Percentiles rank a stretch among this genome's conserved stretches.
These are phyloP conservation scores for Rhododendron simsii DNA, from an alignment of 148 eudicot species.

Conservation along the genomic window DNA sequence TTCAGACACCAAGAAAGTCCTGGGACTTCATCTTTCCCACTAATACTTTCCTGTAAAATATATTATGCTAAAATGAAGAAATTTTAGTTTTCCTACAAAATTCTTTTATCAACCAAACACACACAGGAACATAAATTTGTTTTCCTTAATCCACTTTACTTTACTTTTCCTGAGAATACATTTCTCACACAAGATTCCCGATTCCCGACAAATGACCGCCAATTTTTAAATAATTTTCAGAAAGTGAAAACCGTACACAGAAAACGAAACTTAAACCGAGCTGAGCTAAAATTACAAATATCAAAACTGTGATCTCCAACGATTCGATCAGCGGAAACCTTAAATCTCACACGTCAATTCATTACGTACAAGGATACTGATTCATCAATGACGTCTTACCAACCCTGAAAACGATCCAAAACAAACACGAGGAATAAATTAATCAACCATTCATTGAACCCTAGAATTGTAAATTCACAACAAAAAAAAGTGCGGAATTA, in stretches of 20 bases:
- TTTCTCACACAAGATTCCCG: too few relatives aligned
- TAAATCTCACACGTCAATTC: not conserved
- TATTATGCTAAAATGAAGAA: too few relatives aligned
- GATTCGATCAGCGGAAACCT: not conserved
- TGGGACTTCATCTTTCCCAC: too few relatives aligned
- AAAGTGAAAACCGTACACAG: not conserved
- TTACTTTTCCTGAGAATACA: too few relatives aligned
- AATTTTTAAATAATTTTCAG: not conserved
- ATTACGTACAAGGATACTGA: constrained; percentile 17
- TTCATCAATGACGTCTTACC: constrained; percentile 27
- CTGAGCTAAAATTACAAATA: not conserved
- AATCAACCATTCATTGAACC: not conserved
- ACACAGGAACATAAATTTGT: too few relatives aligned
- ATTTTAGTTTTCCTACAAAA: too few relatives aligned
- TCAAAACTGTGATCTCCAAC: not conserved
- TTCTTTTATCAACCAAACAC: too few relatives aligned
- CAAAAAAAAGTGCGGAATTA: not conserved
- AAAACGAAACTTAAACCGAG: not conserved
- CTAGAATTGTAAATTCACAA: constrained; percentile 7
- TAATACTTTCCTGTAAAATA: too few relatives aligned
- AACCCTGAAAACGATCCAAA: constrained; percentile 17
- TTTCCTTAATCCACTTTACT: too few relatives aligned
- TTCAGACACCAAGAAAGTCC: too few relatives aligned
- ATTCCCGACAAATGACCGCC: too few relatives aligned
- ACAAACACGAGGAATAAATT: not conserved